phyloP scores from a whole-genome alignment of 179 eudicot genomes.

The Silene coronaria region DNA sequence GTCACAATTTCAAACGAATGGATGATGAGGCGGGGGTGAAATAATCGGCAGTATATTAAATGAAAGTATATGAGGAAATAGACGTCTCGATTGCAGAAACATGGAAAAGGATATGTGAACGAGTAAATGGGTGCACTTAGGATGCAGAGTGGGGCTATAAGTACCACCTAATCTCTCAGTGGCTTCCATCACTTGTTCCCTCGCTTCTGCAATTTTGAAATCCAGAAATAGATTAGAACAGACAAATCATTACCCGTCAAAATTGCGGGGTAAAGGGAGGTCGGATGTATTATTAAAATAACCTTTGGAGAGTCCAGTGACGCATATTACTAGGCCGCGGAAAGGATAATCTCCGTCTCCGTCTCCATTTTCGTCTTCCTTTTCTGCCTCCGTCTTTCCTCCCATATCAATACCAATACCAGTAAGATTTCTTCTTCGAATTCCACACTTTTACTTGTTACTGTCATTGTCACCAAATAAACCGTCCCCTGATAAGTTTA shows the following conservation, averaged over 20 bases:
- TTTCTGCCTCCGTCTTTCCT: neutral
- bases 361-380: neutral
- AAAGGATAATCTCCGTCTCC: slow-evolving; percentile 33
- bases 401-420: too few species aligned
- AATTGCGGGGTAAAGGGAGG: neutral
- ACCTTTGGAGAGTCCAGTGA: slow-evolving; percentile 86
- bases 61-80: too few species aligned
- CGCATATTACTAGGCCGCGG: slow-evolving; percentile 72
- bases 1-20: too few species aligned
- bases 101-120: slow-evolving; percentile 71
- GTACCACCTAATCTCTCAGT: slow-evolving; percentile 76
- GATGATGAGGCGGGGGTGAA: too few species aligned
- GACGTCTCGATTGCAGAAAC: too few species aligned
- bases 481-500: too few species aligned
- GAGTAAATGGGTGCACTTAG: slow-evolving; percentile 82
- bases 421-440: too few species aligned
- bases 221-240: neutral
- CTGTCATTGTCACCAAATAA: too few species aligned
- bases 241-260: too few species aligned
- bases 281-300: neutral
- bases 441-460: too few species aligned
- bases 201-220: slow-evolving; percentile 45
- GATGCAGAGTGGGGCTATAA: slow-evolving; percentile 71
- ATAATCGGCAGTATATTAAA: too few species aligned
- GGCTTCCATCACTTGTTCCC: slow-evolving; percentile 71